phyloP scores from a whole-genome alignment of 352 stramenopile genomes.

The Phytopythium delawarense region DNA sequence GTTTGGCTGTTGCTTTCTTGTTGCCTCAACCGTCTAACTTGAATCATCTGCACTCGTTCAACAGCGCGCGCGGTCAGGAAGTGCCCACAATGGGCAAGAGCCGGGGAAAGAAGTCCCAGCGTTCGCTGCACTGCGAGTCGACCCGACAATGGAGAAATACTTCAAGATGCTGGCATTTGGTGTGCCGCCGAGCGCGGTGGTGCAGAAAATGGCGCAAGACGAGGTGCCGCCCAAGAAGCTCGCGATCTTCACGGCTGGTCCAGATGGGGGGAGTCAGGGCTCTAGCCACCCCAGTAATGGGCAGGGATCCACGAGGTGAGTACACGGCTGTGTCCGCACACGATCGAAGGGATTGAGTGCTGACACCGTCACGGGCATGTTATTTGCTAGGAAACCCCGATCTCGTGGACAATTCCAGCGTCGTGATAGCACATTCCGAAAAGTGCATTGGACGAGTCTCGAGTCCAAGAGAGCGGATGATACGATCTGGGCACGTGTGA shows the following conservation, averaged over 20 bases:
- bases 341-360: too few relatives aligned
- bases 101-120: constrained; percentile 31
- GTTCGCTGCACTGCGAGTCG: constrained; percentile 45
- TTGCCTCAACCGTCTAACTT: neutral
- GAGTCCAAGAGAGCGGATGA: constrained; percentile 48
- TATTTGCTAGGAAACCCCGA: constrained; percentile 8
- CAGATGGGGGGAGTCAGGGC: constrained; percentile 20
- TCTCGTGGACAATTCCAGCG: constrained; percentile 17
- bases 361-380: neutral
- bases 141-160: constrained; percentile 78
- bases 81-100: constrained; percentile 4
- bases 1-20: neutral
- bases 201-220: constrained; percentile 82
- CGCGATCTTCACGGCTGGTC: constrained; percentile 47
- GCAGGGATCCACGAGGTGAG: neutral
- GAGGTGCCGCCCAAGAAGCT: constrained; percentile 57
- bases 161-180: constrained; percentile 85
- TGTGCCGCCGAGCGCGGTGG: constrained; percentile 57
- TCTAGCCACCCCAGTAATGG: neutral
- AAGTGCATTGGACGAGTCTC: constrained; percentile 78
- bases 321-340: neutral
- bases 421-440: constrained; percentile 57
- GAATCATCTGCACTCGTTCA: neutral
- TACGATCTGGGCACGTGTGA: constrained; percentile 76
- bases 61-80: neutral